Evolutionary conservation across 768 basidiomycete species (phyloP).

Genomic region (Suillus hirtellus): DNA sequence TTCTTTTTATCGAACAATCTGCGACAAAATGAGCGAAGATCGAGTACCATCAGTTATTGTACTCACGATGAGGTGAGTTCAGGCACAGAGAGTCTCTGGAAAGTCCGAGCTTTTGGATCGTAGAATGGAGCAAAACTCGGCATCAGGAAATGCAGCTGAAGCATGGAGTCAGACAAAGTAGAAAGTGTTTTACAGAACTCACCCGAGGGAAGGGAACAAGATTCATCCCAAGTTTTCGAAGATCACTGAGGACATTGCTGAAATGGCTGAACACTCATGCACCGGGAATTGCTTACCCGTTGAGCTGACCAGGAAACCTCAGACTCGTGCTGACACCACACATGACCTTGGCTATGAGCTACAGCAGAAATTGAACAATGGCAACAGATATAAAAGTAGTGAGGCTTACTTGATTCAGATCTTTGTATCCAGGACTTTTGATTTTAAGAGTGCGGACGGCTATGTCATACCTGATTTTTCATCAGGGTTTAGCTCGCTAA

Average conservation of each 20-base stretch:
- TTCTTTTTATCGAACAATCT: slow-evolving; percentile 83
- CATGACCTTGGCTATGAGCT: slow-evolving; percentile 89
- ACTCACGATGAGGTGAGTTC: slow-evolving; percentile 78
- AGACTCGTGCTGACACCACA: slow-evolving; percentile 91
- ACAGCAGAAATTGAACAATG: slow-evolving; percentile 1
- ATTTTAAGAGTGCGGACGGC: slow-evolving; percentile 64
- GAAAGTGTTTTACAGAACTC: slow-evolving; percentile 23
- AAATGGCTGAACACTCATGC: background rate
- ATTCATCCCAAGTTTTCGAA: slow-evolving; percentile 91
- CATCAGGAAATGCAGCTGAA: slow-evolving; percentile 92
- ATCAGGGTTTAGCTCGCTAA: background rate
- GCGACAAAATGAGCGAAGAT: slow-evolving; percentile 9
- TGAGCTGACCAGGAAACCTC: slow-evolving; percentile 92
- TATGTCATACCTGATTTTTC: slow-evolving; percentile 63
- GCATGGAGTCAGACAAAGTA: slow-evolving; percentile 5
- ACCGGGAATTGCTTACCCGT: slow-evolving; percentile 54
- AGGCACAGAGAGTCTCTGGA: slow-evolving; percentile 57
- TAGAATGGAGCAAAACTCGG: slow-evolving; percentile 92
- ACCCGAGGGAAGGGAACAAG: slow-evolving; percentile 95
- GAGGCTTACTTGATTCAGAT: slow-evolving; percentile 65
- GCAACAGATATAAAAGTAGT: background rate
- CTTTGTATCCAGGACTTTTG: slow-evolving; percentile 58
- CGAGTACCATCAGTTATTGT: background rate
- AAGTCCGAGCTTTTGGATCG: slow-evolving; percentile 61
- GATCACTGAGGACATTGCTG: slow-evolving; percentile 49